Percentiles rank a stretch among this genome's conserved stretches.
These are phyloP conservation scores for Monilinia polystroma DNA, from an alignment of 2,329 filamentous ascomycete genomes.

Conservation along the genomic window DNA sequence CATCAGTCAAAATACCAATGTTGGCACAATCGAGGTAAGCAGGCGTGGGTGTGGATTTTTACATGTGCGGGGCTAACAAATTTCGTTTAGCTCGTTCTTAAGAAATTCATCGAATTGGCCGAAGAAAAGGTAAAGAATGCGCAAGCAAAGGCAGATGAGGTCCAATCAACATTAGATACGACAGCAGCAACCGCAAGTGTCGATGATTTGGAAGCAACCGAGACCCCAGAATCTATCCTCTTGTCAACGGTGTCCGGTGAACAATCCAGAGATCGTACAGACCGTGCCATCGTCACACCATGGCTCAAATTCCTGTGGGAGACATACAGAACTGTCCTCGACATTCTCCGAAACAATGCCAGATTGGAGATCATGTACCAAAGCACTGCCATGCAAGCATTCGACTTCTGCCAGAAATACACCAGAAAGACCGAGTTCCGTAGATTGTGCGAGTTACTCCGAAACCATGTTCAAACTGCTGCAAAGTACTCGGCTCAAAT, in stretches of 20 bases:
- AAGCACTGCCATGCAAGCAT: conserved; percentile 95
- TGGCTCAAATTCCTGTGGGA: conserved; percentile 99
- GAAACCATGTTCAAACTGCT: conserved; percentile 97
- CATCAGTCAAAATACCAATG: conserved; percentile 98
- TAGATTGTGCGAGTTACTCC: conserved; percentile 93
- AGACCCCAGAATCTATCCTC: conserved; percentile 97
- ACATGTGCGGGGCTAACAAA: conserved; percentile 18
- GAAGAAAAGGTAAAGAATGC: conserved; percentile 95
- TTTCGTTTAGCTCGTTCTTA: conserved; percentile 71
- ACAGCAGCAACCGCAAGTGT: conserved; percentile 70
- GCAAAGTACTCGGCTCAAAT: conserved; percentile 99
- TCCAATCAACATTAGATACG: conserved; percentile 83
- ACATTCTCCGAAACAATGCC: conserved; percentile 98
- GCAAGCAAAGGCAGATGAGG: conserved; percentile 92
- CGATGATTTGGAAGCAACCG: conserved; percentile 93
- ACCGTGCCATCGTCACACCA: conserved; percentile 95
- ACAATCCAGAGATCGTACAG: conserved; percentile 94
- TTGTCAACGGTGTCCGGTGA: conserved; percentile 97
- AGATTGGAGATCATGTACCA: conserved; percentile 97
- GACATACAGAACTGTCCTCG: conserved; percentile 95
- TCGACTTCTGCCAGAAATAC: conserved; percentile 98
- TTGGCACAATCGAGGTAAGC: conserved; percentile 88
- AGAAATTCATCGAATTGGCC: conserved; percentile 96
- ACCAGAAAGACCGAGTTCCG: conserved; percentile 99
- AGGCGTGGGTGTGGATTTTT: background rate